Evolutionary conservation across 228 moss, liverwort and hornwort species (phyloP), one percentile per base, ranked within the genome.

Genomic region (Sphagnum magellanicum): DNA sequence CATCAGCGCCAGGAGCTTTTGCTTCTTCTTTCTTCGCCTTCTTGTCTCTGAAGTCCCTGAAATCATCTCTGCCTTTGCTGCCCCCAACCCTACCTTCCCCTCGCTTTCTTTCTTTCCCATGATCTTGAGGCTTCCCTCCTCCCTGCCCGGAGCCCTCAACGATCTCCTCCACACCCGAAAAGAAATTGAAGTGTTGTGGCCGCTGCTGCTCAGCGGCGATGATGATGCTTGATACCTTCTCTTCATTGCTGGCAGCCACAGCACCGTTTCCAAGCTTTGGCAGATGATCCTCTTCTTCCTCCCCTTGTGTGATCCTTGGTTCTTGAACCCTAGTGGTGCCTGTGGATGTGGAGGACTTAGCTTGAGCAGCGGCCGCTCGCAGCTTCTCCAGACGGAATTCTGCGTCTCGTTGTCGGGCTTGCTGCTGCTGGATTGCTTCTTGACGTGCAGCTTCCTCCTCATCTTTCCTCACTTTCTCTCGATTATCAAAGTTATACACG

Each of bases 401-500:
- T 16, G 92, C 87, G 63, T 92, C 98, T 58, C 79, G 88, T 64
- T 90, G 90, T 67, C 89, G 81, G 0, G 79, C 86, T 68, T 90
- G 90, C 72, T 92, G 84, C 74, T 74, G 83, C 73, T 85, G 78
- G 5, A 84, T 63, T 49, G 82, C 88, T 70, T 93, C 98, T 81
- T 90, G 77, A n/a, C 84, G 80, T 0, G 94, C 94, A 5, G 94
- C 94, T 78, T 75, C 88, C 73, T 94, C 98, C 81, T 98, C 98
- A 14, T 94, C 94, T 57, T 84, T 86, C 69, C 84, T 87, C 55
- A 94, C 92, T 59, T 87, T 88, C 86, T 94, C 98, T 61, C 97
- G 85, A 63, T 93, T 98, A 48, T 98, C 97, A 48, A 98, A 98
- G 60, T 98, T 98, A 76, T 98, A 93, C 46, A 98, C 93, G 50